Base-by-base conservation (phyloP, 2,329 filamentous ascomycete genomes). In the Beauveria varroae region DNA sequence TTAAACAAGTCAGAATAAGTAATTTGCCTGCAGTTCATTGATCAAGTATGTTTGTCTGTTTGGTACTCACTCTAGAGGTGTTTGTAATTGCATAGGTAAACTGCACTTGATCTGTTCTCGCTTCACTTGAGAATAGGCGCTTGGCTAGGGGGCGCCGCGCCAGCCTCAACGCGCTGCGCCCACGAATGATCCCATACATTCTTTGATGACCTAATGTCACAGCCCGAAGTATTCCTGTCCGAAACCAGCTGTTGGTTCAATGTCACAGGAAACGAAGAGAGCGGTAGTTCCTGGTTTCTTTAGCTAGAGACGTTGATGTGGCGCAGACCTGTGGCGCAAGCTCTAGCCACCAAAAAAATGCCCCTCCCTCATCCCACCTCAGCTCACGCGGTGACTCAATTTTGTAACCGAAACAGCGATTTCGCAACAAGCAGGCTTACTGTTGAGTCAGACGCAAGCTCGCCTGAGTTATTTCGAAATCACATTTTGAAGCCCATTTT, bases 401-500 rank as follows among this genome's bases (percentile, higher is more conserved):
- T 57, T 60, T 40, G 7, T 56, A 44, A 43, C 20, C 28, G n/a
- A 26, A 47, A 49, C 40, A 50, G 43, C 59, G 59, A 61, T 43
- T 40, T 30, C 59, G 51, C 60, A 61, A 20, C 50, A 46, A 43
- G 5, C 14, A 47, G 54, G 51, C 54, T 57, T 49, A 14, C 26
- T 57, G 22, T 57, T 62, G 60, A 62, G 60, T 62, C 60, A 62
- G 22, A 55, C 41, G 18, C 22, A 50, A 47, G 26, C 41, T 30
- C 34, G 20, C 40, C 30, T 46, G 58, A 30, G 51, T 44, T 60
- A 55, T 40, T 40, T 47, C n/a, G 26, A 55, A 28, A 30, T 10
- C 41, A n/a, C 18, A 26, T 22, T 20, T 49, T 28, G 73, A 75
- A 75, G 73, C 72, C 74, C 63, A 67, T 55, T 57, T 37, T 60